These are phyloP conservation scores for Mortierella sp. DNA, from an alignment of 371 early-diverging fungal species.

Conservation along the genomic window DNA sequence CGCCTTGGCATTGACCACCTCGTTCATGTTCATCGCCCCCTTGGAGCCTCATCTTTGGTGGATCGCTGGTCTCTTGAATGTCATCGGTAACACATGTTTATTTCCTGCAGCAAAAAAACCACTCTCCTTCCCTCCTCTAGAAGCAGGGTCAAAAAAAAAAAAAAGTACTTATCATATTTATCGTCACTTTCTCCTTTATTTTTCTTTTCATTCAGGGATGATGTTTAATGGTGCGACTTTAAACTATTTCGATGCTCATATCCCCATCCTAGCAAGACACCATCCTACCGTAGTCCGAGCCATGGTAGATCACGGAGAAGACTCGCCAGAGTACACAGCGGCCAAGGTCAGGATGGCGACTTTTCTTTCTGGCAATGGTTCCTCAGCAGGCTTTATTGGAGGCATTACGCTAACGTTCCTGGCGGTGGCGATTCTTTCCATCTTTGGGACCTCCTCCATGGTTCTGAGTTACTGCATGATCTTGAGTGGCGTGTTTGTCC, in stretches of 20 bases:
- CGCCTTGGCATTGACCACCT: conserved; percentile 16
- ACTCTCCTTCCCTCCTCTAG: too few species aligned
- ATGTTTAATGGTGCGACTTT: conserved; percentile 22
- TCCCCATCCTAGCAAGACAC: conserved; percentile 29
- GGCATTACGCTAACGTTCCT: conserved; percentile 22
- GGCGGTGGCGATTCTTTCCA: conserved; percentile 6
- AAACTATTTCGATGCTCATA: conserved; percentile 29
- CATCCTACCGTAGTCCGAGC: conserved; percentile 22
- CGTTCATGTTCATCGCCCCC: conserved; percentile 30
- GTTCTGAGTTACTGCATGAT: conserved; percentile 23
- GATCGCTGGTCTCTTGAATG: conserved; percentile 26
- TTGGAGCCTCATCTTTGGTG: conserved; percentile 26
- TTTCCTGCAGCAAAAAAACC: too few species aligned
- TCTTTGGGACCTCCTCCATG: conserved; percentile 3
- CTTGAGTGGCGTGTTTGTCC: conserved; percentile 16
- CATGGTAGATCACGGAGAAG: conserved; percentile 17
- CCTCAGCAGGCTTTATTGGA: conserved; percentile 15
- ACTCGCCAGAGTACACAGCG: conserved; percentile 20
- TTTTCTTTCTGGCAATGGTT: conserved; percentile 23
- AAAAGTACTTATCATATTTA: neutral
- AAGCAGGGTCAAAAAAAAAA: neutral
- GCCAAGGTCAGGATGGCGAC: conserved; percentile 24
- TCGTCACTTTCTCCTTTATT: neutral
- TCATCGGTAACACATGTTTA: conserved; percentile 6
- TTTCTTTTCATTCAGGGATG: neutral